Percentiles rank a stretch among this genome's conserved stretches.
These are phyloP conservation scores for Salicornia ramosissima DNA, from an alignment of 148 eudicot genomes.

Conservation along the genomic window DNA sequence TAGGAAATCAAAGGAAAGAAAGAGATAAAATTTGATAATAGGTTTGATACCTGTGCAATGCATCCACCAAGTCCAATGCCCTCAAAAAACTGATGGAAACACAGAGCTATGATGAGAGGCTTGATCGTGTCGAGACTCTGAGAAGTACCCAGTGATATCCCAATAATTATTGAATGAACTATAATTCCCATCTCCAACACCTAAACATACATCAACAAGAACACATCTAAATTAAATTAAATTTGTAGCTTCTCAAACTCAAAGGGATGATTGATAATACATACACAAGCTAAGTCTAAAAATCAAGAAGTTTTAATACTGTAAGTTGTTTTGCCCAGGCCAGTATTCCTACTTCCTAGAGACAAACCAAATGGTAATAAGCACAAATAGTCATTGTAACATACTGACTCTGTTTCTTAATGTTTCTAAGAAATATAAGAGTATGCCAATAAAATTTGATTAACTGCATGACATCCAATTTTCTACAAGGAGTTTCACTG, in stretches of 20 bases:
- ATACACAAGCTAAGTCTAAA: neutral
- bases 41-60: conserved; percentile 38
- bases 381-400: neutral
- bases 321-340: neutral
- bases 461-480: neutral
- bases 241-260: neutral
- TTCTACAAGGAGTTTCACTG: neutral
- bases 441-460: neutral
- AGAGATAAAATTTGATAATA: neutral
- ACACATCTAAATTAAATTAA: neutral
- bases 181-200: conserved; percentile 43
- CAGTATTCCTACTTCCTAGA: neutral
- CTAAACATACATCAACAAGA: conserved; percentile 6
- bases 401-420: no score
- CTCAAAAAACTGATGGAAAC: conserved; percentile 48
- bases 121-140: conserved; percentile 36
- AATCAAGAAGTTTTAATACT: neutral
- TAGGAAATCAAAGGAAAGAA: neutral
- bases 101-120: conserved; percentile 40
- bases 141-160: conserved; percentile 39
- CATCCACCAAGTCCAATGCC: conserved; percentile 53
- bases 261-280: neutral
- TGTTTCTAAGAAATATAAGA: no score
- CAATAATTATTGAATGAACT: conserved; percentile 44
- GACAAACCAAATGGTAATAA: neutral